phyloP scores from a whole-genome alignment of 345 rosid species.

The Trapa incisa region DNA sequence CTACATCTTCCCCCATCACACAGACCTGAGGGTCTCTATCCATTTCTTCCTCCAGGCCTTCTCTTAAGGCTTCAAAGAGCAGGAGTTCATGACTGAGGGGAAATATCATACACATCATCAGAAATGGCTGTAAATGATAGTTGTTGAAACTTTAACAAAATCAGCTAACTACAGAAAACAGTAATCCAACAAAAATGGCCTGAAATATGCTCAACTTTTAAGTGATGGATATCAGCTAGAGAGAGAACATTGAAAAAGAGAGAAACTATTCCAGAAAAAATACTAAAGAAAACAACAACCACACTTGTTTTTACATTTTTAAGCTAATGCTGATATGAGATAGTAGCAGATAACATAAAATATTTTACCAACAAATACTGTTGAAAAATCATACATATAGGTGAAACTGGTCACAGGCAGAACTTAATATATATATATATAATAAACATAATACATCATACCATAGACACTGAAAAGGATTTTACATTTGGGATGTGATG shows the following conservation, averaged over 20 bases:
- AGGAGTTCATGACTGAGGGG: slow-evolving; percentile 62
- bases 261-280: neutral
- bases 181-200: neutral
- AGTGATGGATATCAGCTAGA: neutral
- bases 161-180: neutral
- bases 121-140: neutral
- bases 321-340: neutral
- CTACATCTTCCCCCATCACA: slow-evolving; percentile 97
- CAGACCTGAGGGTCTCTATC: slow-evolving; percentile 76
- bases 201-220: neutral
- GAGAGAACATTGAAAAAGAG: neutral
- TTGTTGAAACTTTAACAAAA: neutral
- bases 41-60: slow-evolving; percentile 98
- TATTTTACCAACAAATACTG: neutral
- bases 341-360: neutral
- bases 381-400: neutral
- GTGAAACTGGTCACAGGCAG: neutral
- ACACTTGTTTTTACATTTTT: neutral
- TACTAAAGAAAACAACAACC: neutral
- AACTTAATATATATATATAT: neutral
- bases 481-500: neutral
- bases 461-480: neutral
- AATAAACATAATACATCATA: neutral
- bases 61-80: slow-evolving; percentile 81
- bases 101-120: slow-evolving; percentile 5